Evolutionary conservation across 306 rosid species (phyloP), one percentile per base, ranked within the genome.

Genomic region (Carpinus viminea): DNA sequence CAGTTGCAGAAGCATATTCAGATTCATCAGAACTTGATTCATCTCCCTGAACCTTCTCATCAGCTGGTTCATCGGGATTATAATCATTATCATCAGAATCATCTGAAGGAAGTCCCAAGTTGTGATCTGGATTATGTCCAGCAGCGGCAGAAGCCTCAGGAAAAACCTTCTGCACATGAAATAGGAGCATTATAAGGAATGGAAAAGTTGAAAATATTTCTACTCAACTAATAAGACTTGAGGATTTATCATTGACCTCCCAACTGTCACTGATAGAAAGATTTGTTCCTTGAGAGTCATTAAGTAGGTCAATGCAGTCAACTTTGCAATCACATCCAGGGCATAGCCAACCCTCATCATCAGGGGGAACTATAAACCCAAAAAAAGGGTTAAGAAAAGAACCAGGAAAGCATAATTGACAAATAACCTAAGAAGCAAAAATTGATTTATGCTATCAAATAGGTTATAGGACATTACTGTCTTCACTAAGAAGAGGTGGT

Each of bases 301-400:
- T 96, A 71, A 96, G 89, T 72, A 90, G 83, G 11, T 93, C 96
- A 16, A 91, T 20, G 86, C 97, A 92, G 80, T 92, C 98, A 76
- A 86, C 91, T 86, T 94, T 94, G 95, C 98, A 94, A 87, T 92
- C 97, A 86, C 98, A 94, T 78, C 93, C 98, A 9, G 95, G 98
- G 90, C 98, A 94, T 76, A 94, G 85, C 98, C 98, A 94, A 83
- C 97, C 91, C 86, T 91, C 94, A 12, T 89, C 90, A 2, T 85
- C 97, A 65, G 95, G 92, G 28, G 98, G 97, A 85, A 94, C 98
- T 94, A 95, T 82, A 85, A 78, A 73, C 52, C 86, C 86, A 76
- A 74, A 8, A 52, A 75, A 41, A 61, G 20, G 56, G 43, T 52
- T 86, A 81, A 81, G 70, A 77, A 21, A 80, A 75, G 68, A 68